phyloP scores from a whole-genome alignment of 768 basidiomycete genomes.

The Tulasnella sp. region DNA sequence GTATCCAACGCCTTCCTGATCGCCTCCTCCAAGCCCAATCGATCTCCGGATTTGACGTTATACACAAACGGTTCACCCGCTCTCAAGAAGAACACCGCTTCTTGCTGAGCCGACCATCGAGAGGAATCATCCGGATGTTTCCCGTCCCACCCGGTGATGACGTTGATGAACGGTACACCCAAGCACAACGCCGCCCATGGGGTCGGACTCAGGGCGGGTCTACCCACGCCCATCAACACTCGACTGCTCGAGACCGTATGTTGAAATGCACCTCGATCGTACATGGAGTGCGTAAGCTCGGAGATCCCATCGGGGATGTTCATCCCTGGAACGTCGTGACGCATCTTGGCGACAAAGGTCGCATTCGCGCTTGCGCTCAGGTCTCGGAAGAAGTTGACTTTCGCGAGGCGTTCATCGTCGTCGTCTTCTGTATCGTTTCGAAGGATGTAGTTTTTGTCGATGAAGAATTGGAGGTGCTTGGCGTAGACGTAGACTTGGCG shows the following conservation, averaged over 20 bases:
- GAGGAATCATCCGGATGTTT: conserved; percentile 21
- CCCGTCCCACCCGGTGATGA: conserved; percentile 21
- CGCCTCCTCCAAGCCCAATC: conserved; percentile 16
- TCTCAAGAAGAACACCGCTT: conserved; percentile 18
- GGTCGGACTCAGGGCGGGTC: conserved; percentile 14
- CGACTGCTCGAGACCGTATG: background rate
- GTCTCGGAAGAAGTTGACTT: background rate
- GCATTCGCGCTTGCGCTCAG: background rate
- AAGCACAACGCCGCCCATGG: conserved; percentile 19
- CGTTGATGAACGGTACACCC: conserved; percentile 26
- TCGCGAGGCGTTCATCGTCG: background rate
- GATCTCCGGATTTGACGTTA: conserved; percentile 21
- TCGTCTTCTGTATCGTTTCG: background rate
- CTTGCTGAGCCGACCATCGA: conserved; percentile 23
- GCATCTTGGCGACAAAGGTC: background rate
- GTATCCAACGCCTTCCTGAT: conserved; percentile 17
- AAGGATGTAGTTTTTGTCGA: background rate
- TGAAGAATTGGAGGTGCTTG: conserved; percentile 8
- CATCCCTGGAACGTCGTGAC: background rate
- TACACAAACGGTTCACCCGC: conserved; percentile 23
- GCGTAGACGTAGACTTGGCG: conserved; percentile 13
- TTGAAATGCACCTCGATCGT: background rate
- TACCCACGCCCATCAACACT: conserved; percentile 16
- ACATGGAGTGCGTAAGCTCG: background rate
- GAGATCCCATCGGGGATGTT: background rate